Evolutionary conservation across 2,329 filamentous ascomycete species (phyloP), one percentile per base, ranked within the genome.

Genomic region (Cladosporium halotolerans): DNA sequence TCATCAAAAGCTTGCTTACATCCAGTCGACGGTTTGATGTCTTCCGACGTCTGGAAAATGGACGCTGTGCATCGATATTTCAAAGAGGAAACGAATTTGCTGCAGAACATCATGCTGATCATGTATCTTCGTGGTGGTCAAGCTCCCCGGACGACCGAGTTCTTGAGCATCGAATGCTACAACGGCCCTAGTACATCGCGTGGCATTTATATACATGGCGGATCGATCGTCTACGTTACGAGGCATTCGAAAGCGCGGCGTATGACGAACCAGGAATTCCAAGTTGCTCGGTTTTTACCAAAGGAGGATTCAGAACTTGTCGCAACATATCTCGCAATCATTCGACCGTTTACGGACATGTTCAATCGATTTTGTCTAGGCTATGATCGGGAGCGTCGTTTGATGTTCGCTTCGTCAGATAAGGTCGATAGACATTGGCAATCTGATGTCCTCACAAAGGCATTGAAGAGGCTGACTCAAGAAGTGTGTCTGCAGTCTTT

Each of bases 191-290:
- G 5, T 8, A 48, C 18, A 10, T 16, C 19, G 23, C 34, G 34
- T 31, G 34, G 45, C 3, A 9, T 39, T n/a, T 48, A 38, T n/a
- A 18, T 18, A 16, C 19, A 48, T 32, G n/a, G 13, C 11, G 36
- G 36, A 16, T 4, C 14, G 13, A 39, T 39, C 45, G 11, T 13
- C 16, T 39, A 9, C 34, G 14, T 48, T 9, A 48, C 18, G n/a
- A n/a, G 36, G 33, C 18, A 39, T 34, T 39, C 34, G 7, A 48
- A 48, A 41, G 45, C 34, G 28, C 9, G 45, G n/a, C 45, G 18
- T 16, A 7, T 11, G 8, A 48, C 45, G 10, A 52, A 49, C 18
- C n/a, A 43, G 28, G 53, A 55, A 38, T 45, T 55, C 23, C 44
- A 52, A 23, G 54, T 39, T 39, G 54, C 23, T 41, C 46, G 43